Percentiles rank a stretch among this genome's conserved stretches.
phyloP scores from a whole-genome alignment of 208 protist genomes.

The Trypanosoma brucei region DNA sequence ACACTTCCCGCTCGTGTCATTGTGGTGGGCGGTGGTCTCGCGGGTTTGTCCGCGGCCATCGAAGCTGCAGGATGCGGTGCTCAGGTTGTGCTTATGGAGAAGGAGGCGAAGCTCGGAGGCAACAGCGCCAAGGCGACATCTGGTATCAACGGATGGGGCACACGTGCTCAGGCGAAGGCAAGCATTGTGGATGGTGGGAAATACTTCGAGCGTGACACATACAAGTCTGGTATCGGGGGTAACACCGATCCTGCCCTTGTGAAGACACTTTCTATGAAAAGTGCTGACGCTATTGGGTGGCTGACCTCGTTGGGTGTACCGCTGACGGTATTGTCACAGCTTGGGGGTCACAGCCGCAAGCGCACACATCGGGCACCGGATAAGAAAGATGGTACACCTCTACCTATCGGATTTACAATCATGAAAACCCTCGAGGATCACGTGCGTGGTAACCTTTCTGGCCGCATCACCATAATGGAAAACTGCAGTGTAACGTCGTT shows the following conservation, averaged over 20 bases:
- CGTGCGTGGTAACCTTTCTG: constrained; percentile 47
- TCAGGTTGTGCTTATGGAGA: constrained; percentile 89
- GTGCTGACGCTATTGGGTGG: constrained; percentile 72
- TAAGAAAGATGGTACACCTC: constrained; percentile 63
- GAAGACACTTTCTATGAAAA: constrained; percentile 76
- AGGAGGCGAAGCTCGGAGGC: constrained; percentile 84
- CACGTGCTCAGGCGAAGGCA: constrained; percentile 78
- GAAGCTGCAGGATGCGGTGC: constrained; percentile 79
- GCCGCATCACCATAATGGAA: constrained; percentile 67
- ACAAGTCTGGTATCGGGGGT: constrained; percentile 61
- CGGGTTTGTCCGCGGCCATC: constrained; percentile 76
- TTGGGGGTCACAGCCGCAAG: constrained; percentile 85
- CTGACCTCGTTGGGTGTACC: constrained; percentile 78
- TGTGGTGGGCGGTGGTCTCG: constrained; percentile 84
- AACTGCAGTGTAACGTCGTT: constrained; percentile 41
- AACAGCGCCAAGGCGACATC: constrained; percentile 96
- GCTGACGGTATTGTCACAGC: constrained; percentile 82
- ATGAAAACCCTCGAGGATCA: constrained; percentile 79
- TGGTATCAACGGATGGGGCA: constrained; percentile 93
- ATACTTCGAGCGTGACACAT: constrained; percentile 84
- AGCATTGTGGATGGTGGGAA: constrained; percentile 59
- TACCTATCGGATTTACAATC: constrained; percentile 88
- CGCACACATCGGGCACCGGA: constrained; percentile 85
- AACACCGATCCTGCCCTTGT: constrained; percentile 77
- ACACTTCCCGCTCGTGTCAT: constrained; percentile 64